phyloP scores from a whole-genome alignment of 805 yeast genomes.

The Metschnikowia aberdeeniae region DNA sequence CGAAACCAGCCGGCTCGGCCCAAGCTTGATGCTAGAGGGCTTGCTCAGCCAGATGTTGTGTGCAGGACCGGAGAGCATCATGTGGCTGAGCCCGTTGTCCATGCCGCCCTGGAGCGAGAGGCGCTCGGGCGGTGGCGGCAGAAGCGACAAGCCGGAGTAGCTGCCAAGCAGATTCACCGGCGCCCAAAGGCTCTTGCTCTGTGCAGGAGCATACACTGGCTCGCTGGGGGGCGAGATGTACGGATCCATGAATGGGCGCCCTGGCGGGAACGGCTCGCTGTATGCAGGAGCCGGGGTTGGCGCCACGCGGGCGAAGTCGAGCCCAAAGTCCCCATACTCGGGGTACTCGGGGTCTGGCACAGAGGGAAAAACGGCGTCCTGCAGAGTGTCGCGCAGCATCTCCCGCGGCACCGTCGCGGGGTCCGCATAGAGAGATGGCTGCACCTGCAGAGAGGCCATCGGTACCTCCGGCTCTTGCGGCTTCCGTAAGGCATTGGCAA shows the following conservation, averaged over 20 bases:
- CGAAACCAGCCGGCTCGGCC: constrained; percentile 14
- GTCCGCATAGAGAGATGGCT: not conserved
- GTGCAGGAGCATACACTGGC: not conserved
- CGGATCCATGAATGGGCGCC: not conserved
- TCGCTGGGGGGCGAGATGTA: constrained; percentile 1
- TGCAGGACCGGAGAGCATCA: constrained; percentile 9
- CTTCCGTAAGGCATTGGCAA: constrained; percentile 21
- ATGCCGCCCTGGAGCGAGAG: constrained; percentile 10
- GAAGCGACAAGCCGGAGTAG: constrained; percentile 10
- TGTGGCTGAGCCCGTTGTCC: constrained; percentile 9
- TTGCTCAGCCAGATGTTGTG: constrained; percentile 19
- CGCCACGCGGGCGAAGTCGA: too few species aligned
- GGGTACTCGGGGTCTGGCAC: not conserved
- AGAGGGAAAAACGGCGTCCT: not conserved
- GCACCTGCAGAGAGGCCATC: not conserved
- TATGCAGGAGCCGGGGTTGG: too few species aligned
- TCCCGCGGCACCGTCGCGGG: not conserved
- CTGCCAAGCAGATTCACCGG: constrained; percentile 7
- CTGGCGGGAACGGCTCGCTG: too few species aligned
- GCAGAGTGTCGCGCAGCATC: not conserved
- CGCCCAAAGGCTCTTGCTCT: too few species aligned
- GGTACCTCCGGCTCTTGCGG: too few species aligned
- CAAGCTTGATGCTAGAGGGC: constrained; percentile 5
- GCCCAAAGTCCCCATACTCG: too few species aligned
- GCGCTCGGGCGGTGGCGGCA: constrained; percentile 6